phyloP scores from a whole-genome alignment of 306 rosid genomes.

The Begonia loranthoides region DNA sequence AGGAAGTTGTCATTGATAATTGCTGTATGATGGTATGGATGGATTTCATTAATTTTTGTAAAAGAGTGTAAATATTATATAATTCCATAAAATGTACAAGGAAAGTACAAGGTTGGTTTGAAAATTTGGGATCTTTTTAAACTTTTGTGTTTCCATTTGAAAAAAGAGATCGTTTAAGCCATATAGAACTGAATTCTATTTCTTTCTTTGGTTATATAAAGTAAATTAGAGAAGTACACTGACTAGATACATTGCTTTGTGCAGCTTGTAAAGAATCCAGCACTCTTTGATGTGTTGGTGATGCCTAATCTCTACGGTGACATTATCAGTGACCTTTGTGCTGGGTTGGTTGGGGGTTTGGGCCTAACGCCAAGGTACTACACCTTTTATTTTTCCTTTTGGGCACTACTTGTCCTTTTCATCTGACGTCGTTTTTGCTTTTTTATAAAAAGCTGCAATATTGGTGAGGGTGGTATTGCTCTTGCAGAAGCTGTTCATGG shows the following conservation, averaged over 20 bases:
- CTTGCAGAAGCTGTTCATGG: constrained; percentile 1
- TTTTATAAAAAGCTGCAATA: constrained; percentile 55
- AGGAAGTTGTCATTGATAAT: constrained; percentile 97
- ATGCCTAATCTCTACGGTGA: constrained; percentile 99
- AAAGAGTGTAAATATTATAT: neutral
- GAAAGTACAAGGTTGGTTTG: too few relatives aligned
- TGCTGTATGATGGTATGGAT: constrained; percentile 94
- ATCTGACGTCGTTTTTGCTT: constrained; percentile 16
- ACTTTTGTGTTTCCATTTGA: too few relatives aligned
- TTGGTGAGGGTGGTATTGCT: constrained; percentile 16
- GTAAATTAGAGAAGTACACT: too few relatives aligned
- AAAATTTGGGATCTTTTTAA: too few relatives aligned
- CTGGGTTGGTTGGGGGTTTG: constrained; percentile 95
- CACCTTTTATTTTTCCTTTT: neutral
- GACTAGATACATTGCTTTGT: constrained; percentile 7
- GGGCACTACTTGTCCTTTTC: neutral
- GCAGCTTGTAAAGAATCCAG: constrained; percentile 99
- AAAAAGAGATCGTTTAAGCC: too few relatives aligned
- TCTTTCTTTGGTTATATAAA: too few relatives aligned
- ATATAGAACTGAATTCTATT: too few relatives aligned
- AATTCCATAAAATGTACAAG: neutral
- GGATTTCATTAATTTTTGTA: neutral
- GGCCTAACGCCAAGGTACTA: constrained; percentile 91
- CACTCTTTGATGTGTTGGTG: constrained; percentile 90
- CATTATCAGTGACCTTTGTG: constrained; percentile 96